phyloP scores from a whole-genome alignment of 2,329 filamentous ascomycete genomes.

The Fusarium zealandicum region DNA sequence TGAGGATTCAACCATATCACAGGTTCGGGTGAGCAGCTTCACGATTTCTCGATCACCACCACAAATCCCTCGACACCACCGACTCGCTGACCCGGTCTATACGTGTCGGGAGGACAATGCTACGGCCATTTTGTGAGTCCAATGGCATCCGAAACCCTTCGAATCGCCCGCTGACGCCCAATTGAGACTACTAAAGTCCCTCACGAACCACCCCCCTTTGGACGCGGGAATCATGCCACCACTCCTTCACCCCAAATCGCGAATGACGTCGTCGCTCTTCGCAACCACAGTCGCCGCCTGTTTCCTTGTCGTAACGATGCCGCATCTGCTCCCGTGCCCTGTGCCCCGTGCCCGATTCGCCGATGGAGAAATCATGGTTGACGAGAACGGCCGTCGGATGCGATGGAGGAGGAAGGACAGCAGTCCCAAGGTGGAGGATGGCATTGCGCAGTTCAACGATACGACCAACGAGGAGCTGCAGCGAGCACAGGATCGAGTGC shows the following conservation, averaged over 20 bases:
- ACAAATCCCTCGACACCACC: conserved; percentile 41
- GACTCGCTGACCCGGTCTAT: conserved; percentile 35
- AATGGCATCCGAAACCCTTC: conserved; percentile 29
- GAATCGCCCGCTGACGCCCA: conserved; percentile 32
- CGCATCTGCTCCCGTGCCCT: conserved; percentile 90
- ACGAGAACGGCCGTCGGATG: conserved; percentile 54
- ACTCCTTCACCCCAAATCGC: conserved; percentile 90
- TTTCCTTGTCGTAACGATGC: conserved; percentile 90
- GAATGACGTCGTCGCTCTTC: conserved; percentile 93
- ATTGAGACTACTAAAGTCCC: conserved; percentile 41
- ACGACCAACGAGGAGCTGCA: conserved; percentile 48
- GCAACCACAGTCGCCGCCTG: conserved; percentile 88
- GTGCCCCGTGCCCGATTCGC: conserved; percentile 78
- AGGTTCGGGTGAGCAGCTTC: conserved; percentile 34
- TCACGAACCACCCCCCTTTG: conserved; percentile 17
- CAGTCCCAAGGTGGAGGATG: conserved; percentile 51
- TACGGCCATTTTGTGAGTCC: conserved; percentile 37
- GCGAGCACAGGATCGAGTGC: conserved; percentile 51
- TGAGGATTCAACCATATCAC: conserved; percentile 30
- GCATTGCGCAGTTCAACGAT: conserved; percentile 58
- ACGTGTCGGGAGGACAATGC: conserved; percentile 37
- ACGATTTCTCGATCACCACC: conserved; percentile 33
- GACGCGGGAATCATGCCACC: conserved; percentile 70
- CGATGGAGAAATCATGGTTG: conserved; percentile 66
- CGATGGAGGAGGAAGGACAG: conserved; percentile 52